Base-by-base conservation (phyloP, 305 asterid genomes). In the Euphrasia arctica region DNA sequence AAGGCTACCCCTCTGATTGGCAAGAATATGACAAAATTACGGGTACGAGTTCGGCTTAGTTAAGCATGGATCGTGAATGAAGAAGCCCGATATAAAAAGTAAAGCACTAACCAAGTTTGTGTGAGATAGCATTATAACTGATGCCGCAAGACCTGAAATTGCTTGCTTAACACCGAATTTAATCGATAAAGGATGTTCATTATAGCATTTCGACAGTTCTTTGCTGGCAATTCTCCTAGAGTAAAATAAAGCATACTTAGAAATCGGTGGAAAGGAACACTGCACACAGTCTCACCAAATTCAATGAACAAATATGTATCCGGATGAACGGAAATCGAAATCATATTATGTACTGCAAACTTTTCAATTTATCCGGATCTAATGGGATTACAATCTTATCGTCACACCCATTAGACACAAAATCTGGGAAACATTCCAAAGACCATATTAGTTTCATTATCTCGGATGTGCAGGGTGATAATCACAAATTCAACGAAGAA, bases 111-210 rank as follows among this genome's bases (percentile, higher is more conserved):
- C 96, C 95, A 78, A 49, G 74, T 76, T 83, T 12, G 84, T 66
- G 71, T 81, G 95, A 70, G 96, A 85, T 60, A 91, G 82, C 75
- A 72, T 65, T 58, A 89, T 12, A 14, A 82, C 48, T 0, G 98
- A 80, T 66, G 96, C 86, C 62, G 95, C 96, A 71, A 91, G 82
- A 69, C 95, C 89, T 48, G 98, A 70, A 57, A 89, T 63, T 64
- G 85, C 83, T 75, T 78, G 89, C 76, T 83, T 82, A 28, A 78
- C 69, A 64, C 80, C 87, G 67, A 71, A 64, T 48, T 76, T 73
- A 54, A 75, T 13, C 36, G 83, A 67, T 28, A 52, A 63, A 57
- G 76, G 78, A 11, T 66, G 66, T 55, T 76, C 83, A 58, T 14
- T 56, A 67, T 65, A 67, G 78, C 88, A 79, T 15, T 69, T 69